These are phyloP conservation scores for Trametes cubensis DNA, from an alignment of 768 basidiomycete genomes.

Conservation along the genomic window DNA sequence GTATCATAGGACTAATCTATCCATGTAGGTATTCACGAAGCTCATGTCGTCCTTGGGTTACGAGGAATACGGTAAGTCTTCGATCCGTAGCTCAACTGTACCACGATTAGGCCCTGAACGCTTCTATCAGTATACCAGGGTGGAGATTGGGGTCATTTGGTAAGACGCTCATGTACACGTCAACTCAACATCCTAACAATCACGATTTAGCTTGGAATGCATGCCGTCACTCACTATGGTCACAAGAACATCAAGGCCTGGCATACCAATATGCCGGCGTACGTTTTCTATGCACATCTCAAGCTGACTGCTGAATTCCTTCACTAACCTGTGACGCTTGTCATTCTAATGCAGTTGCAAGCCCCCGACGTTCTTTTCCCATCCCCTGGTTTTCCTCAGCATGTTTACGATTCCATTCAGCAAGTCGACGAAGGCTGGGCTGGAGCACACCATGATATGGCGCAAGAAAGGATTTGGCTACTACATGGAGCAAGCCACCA, in stretches of 20 bases:
- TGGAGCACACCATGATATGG: slow-evolving; percentile 32
- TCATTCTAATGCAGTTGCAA: not conserved
- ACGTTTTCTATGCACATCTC: slow-evolving; percentile 20
- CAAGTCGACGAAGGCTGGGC: slow-evolving; percentile 36
- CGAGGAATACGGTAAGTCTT: slow-evolving; percentile 26
- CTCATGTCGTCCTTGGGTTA: slow-evolving; percentile 36
- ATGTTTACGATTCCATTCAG: slow-evolving; percentile 37
- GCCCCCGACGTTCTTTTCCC: not conserved
- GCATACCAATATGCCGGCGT: slow-evolving; percentile 55
- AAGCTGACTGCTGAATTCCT: not conserved
- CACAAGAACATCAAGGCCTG: slow-evolving; percentile 51
- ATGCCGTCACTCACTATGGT: slow-evolving; percentile 37
- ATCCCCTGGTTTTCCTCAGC: slow-evolving; percentile 22
- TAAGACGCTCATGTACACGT: slow-evolving; percentile 19
- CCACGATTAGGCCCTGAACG: not conserved
- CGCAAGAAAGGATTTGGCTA: slow-evolving; percentile 37
- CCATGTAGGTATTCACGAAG: slow-evolving; percentile 27
- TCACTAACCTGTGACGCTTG: too few relatives aligned
- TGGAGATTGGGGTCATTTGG: slow-evolving; percentile 49
- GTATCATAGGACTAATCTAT: slow-evolving; percentile 30
- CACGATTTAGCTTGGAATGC: slow-evolving; percentile 31
- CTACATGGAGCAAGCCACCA: slow-evolving; percentile 33
- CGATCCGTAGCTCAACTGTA: not conserved
- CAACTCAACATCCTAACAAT: not conserved
- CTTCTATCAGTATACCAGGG: slow-evolving; percentile 36